phyloP scores from a whole-genome alignment of 805 yeast species.

The Yamadazyma sp. region DNA sequence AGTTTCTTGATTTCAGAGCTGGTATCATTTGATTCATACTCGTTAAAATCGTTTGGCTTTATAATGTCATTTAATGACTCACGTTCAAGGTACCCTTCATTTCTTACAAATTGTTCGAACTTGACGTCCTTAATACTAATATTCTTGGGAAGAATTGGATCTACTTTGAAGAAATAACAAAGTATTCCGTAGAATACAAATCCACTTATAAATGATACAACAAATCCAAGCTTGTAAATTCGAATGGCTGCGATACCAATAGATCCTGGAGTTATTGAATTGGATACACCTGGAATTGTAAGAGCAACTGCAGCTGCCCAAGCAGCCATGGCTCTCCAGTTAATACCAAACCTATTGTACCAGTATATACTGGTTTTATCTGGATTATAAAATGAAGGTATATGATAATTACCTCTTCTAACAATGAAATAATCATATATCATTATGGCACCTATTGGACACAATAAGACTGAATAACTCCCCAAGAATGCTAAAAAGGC shows the following conservation, averaged over 20 bases:
- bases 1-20: too few species aligned
- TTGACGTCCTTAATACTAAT: slow-evolving; percentile 1
- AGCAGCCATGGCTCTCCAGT: slow-evolving; percentile 24
- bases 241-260: slow-evolving; percentile 6
- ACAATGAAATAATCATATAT: slow-evolving; percentile 9
- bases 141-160: background rate
- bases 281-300: slow-evolving; percentile 8
- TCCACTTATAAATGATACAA: slow-evolving; percentile 7
- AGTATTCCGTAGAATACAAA: slow-evolving; percentile 6
- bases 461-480: slow-evolving; percentile 9
- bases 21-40: too few species aligned
- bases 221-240: slow-evolving; percentile 8
- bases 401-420: slow-evolving; percentile 8
- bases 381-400: slow-evolving; percentile 5
- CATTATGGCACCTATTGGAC: slow-evolving; percentile 12
- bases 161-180: slow-evolving; percentile 4
- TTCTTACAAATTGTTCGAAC: slow-evolving; percentile 5
- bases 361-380: slow-evolving; percentile 3
- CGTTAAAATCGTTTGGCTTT: too few species aligned
- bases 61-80: slow-evolving; percentile 3
- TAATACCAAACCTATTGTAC: slow-evolving; percentile 17
- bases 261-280: slow-evolving; percentile 8
- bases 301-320: slow-evolving; percentile 9
- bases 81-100: slow-evolving; percentile 7
- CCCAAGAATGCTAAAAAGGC: slow-evolving; percentile 8